Base-by-base conservation (phyloP, 495 filamentous ascomycete species). In the Aspergillus bridgeri region DNA sequence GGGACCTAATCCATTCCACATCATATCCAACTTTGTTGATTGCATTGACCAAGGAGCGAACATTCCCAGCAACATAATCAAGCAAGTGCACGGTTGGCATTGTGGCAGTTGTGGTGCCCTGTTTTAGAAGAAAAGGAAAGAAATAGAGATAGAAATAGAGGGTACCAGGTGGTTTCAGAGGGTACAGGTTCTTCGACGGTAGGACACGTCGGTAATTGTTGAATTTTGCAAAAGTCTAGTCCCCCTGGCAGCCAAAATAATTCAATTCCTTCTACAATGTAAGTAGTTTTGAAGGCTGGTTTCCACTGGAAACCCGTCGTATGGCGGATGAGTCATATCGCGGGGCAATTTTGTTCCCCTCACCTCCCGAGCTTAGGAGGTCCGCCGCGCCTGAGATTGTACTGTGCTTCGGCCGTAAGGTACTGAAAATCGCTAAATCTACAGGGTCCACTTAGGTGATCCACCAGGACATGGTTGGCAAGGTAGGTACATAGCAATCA, bases 71-170 rank as follows among this genome's bases (percentile, higher is more conserved):
- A 38, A 88, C 85, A 64, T 88, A 88, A 70, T 98, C 92, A 38
- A 98, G 84, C 50, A 98, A 79, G 77, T 98, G 88, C 54, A 97
- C 94, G 17, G 82, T 92, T 38, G 92, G 88, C 92, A 96, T 96
- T 45, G 51, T 58, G 60, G 25, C 42, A 27, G 18, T 15, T 38
- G 33, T 13, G 17, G 33, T 38, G 33, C 33, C 33, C 33, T 38
- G 33, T 13, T 38, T 38, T 8, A 11, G 17, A 38, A 11, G 6
- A 15, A 38, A 38, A 38, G 1, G 33, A 38, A 38, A 15, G 3
- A 38, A 38, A 38, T 8, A 38, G 4, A 15, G 13, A 38, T 15
- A 38, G 5, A 38, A 38, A 11, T 8, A 7, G 8, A 33, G 8
- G 8, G 8, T n/a, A n/a, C n/a, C n/a, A 11, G 17, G 33, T 38